These are phyloP conservation scores for Talaromyces islandicus DNA, from an alignment of 2,329 filamentous ascomycete genomes.

Conservation along the genomic window DNA sequence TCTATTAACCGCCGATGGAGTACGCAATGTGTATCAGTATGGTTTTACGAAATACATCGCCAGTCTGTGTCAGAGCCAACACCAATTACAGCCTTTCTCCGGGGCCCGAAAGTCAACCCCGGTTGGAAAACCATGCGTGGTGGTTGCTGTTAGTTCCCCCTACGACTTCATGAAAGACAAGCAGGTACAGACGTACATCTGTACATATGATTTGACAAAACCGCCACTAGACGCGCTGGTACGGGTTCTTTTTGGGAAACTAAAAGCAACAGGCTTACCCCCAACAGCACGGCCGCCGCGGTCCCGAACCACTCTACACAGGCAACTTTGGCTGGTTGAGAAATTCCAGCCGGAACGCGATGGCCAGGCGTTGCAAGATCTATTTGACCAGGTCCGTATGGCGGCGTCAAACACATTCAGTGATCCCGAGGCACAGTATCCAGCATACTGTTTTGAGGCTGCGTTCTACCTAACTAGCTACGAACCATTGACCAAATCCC, in stretches of 20 bases:
- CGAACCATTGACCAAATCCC: slow-evolving; percentile 2
- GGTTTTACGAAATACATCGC: slow-evolving; percentile 9
- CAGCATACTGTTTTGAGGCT: slow-evolving; percentile 9
- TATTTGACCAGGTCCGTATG: slow-evolving; percentile 9
- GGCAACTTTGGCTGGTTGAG: slow-evolving; percentile 10
- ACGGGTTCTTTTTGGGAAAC: slow-evolving; percentile 6
- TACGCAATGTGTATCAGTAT: slow-evolving; percentile 10
- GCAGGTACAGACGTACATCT: slow-evolving; percentile 6
- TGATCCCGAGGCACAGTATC: slow-evolving; percentile 10
- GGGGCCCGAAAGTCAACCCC: neutral
- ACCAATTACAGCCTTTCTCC: neutral
- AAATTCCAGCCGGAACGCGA: slow-evolving; percentile 6
- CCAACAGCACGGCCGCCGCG: slow-evolving; percentile 4
- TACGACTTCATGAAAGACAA: slow-evolving; percentile 11
- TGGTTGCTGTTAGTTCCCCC: slow-evolving; percentile 9
- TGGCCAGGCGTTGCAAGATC: slow-evolving; percentile 1
- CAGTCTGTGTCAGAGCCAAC: slow-evolving; percentile 6
- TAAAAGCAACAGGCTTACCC: slow-evolving; percentile 4
- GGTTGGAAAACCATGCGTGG: slow-evolving; percentile 6
- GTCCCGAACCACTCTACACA: neutral
- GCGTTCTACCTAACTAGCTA: slow-evolving; percentile 4
- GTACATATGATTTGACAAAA: slow-evolving; percentile 7
- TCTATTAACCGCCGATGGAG: slow-evolving; percentile 9
- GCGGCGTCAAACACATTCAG: slow-evolving; percentile 9
- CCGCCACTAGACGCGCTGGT: slow-evolving; percentile 6